Evolutionary conservation across 768 basidiomycete species (phyloP).

Genomic region (Amyloporia xantha): DNA sequence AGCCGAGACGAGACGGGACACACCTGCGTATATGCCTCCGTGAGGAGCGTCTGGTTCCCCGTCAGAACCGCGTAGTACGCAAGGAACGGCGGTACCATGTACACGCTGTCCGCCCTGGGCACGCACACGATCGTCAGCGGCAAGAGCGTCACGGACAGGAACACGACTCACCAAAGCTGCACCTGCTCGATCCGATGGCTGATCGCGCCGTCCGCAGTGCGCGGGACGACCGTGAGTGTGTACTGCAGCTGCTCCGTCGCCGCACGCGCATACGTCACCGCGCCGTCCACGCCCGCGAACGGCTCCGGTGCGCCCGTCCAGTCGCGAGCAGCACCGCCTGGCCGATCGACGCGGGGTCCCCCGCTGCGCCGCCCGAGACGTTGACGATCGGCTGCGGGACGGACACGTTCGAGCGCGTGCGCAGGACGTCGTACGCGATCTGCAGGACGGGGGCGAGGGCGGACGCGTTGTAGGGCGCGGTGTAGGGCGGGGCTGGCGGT

Average conservation of each 20-base stretch:
- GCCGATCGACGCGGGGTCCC: conserved; percentile 77
- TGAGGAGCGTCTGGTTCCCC: conserved; percentile 49
- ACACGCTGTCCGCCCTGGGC: conserved; percentile 69
- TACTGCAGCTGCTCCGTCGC: conserved; percentile 62
- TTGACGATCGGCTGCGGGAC: conserved; percentile 54
- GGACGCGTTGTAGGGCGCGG: conserved; percentile 16
- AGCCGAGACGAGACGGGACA: background rate
- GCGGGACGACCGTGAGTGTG: conserved; percentile 49
- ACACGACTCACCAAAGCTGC: conserved; percentile 56
- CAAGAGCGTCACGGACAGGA: background rate
- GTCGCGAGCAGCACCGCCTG: conserved; percentile 58
- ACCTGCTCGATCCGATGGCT: conserved; percentile 66
- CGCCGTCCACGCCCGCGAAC: conserved; percentile 23
- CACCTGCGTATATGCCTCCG: conserved; percentile 59
- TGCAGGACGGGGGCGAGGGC: conserved; percentile 47
- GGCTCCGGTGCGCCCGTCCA: conserved; percentile 34
- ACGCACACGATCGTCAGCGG: background rate
- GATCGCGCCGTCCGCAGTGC: conserved; percentile 70
- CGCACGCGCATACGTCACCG: conserved; percentile 53
- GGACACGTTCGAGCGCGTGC: conserved; percentile 35
- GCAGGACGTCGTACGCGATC: conserved; percentile 47
- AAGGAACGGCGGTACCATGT: conserved; percentile 84
- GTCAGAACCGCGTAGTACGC: conserved; percentile 74
- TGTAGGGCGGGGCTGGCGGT: conserved; percentile 21
- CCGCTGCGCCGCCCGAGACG: conserved; percentile 51